Percentiles rank a stretch among this genome's conserved stretches.
phyloP scores from a whole-genome alignment of 2,329 filamentous ascomycete genomes.

The Emergomyces orientalis region DNA sequence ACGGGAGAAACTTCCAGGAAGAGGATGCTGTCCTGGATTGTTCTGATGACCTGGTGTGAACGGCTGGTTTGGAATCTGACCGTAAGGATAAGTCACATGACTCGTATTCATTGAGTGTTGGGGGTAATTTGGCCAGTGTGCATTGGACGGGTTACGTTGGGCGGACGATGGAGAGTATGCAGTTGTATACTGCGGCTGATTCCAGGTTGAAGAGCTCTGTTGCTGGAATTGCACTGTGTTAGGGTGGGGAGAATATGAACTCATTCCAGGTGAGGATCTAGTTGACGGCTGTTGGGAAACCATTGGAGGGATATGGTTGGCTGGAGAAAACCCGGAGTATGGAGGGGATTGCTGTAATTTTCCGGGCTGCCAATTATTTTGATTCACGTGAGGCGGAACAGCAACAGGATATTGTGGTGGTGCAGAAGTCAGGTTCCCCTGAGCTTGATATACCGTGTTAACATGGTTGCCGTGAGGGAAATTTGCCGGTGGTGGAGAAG shows the following conservation, averaged over 20 bases:
- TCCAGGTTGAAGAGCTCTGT: constrained; percentile 26
- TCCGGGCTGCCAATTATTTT: constrained; percentile 30
- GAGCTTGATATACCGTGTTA: constrained; percentile 26
- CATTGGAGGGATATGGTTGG: constrained; percentile 31
- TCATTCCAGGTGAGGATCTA: constrained; percentile 31
- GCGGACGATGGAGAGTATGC: constrained; percentile 20
- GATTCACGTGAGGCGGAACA: constrained; percentile 27
- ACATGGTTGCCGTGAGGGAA: constrained; percentile 25
- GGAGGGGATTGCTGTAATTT: constrained; percentile 29
- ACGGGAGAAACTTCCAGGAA: constrained; percentile 74
- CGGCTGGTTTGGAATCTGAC: constrained; percentile 60
- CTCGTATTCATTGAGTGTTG: constrained; percentile 27
- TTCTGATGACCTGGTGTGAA: constrained; percentile 54
- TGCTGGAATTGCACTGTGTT: constrained; percentile 27
- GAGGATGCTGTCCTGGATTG: constrained; percentile 66
- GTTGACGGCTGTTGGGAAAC: constrained; percentile 29
- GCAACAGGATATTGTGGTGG: constrained; percentile 29
- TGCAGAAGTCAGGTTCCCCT: constrained; percentile 25
- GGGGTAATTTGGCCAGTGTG: constrained; percentile 33
- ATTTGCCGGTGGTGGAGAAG: constrained; percentile 22
- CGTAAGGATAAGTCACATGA: constrained; percentile 60
- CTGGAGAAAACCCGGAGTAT: constrained; percentile 30
- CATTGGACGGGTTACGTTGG: constrained; percentile 32
- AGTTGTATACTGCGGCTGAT: constrained; percentile 24
- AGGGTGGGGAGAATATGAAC: constrained; percentile 28